Evolutionary conservation across 1,284 basidiomycete genomes (phyloP).

Genomic region (Anthracocystis panici-leucophaei): DNA sequence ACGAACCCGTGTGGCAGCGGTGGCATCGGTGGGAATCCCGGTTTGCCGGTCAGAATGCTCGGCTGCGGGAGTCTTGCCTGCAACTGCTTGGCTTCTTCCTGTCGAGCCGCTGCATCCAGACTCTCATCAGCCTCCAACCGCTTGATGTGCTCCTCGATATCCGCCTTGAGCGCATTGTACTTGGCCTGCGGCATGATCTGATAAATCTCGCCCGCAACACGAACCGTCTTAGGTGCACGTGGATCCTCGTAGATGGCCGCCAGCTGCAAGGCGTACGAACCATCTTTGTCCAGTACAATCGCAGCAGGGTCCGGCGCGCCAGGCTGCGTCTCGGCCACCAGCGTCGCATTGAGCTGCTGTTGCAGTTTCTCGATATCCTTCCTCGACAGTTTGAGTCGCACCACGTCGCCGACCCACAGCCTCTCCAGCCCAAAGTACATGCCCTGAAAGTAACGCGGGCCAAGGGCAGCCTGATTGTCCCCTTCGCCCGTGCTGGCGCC

Average conservation of each 20-base stretch:
- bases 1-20: constrained; percentile 43
- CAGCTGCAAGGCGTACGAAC: constrained; percentile 41
- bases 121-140: constrained; percentile 19
- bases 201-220: constrained; percentile 43
- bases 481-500: constrained; percentile 9
- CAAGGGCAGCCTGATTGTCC: constrained; percentile 6
- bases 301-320: constrained; percentile 29
- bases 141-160: constrained; percentile 16
- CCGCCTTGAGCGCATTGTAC: constrained; percentile 28
- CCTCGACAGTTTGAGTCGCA: constrained; percentile 42
- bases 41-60: constrained; percentile 30
- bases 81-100: constrained; percentile 28
- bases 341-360: constrained; percentile 37
- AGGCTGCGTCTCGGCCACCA: constrained; percentile 26
- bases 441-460: constrained; percentile 53
- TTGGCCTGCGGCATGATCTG: constrained; percentile 36
- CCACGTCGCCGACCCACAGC: constrained; percentile 62
- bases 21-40: constrained; percentile 46
- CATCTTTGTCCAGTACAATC: constrained; percentile 38
- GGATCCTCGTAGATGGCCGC: constrained; percentile 47
- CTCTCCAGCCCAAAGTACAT: constrained; percentile 55
- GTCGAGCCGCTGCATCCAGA: constrained; percentile 18
- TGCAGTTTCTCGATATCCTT: constrained; percentile 47
- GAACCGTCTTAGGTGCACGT: constrained; percentile 17
- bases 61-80: constrained; percentile 35